These are phyloP conservation scores for Lasiosphaeria hispida DNA, from an alignment of 495 filamentous ascomycete species.

Conservation along the genomic window DNA sequence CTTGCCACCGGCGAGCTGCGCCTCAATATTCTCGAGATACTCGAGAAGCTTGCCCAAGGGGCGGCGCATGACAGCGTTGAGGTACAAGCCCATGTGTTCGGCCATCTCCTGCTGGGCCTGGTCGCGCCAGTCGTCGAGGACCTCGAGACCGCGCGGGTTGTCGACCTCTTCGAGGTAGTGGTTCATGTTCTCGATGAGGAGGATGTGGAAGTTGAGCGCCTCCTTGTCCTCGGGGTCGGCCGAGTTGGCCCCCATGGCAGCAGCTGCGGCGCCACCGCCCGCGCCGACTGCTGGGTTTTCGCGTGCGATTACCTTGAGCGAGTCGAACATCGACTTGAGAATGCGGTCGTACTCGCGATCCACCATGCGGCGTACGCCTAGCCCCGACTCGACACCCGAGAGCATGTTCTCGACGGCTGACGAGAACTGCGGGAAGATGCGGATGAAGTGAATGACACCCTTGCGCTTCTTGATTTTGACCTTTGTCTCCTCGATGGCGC, in stretches of 20 bases:
- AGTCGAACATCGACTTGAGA: slow-evolving; percentile 96
- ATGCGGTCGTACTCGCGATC: slow-evolving; percentile 86
- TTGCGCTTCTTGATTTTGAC: slow-evolving; percentile 98
- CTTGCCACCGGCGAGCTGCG: slow-evolving; percentile 55
- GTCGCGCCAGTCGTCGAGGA: slow-evolving; percentile 77
- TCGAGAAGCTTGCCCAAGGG: slow-evolving; percentile 88
- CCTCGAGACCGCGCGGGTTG: slow-evolving; percentile 60
- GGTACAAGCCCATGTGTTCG: slow-evolving; percentile 86
- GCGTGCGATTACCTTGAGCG: slow-evolving; percentile 90
- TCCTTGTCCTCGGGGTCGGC: slow-evolving; percentile 88
- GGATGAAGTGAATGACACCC: slow-evolving; percentile 91
- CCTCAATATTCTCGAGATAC: slow-evolving; percentile 80
- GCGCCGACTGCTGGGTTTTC: slow-evolving; percentile 69
- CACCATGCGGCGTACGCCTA: slow-evolving; percentile 68
- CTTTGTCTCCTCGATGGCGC: slow-evolving; percentile 97
- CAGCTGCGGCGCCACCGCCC: not conserved
- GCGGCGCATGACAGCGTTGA: slow-evolving; percentile 81
- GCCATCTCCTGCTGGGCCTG: slow-evolving; percentile 72
- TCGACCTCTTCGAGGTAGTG: slow-evolving; percentile 92
- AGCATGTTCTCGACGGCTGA: slow-evolving; percentile 81
- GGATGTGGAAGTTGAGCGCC: slow-evolving; percentile 90
- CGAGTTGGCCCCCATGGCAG: slow-evolving; percentile 27
- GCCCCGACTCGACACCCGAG: slow-evolving; percentile 51
- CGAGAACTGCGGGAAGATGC: slow-evolving; percentile 84
- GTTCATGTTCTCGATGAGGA: slow-evolving; percentile 98